Evolutionary conservation across 805 yeast species (phyloP), one percentile per base, ranked within the genome.

Genomic region (Suhomyces faveliae): DNA sequence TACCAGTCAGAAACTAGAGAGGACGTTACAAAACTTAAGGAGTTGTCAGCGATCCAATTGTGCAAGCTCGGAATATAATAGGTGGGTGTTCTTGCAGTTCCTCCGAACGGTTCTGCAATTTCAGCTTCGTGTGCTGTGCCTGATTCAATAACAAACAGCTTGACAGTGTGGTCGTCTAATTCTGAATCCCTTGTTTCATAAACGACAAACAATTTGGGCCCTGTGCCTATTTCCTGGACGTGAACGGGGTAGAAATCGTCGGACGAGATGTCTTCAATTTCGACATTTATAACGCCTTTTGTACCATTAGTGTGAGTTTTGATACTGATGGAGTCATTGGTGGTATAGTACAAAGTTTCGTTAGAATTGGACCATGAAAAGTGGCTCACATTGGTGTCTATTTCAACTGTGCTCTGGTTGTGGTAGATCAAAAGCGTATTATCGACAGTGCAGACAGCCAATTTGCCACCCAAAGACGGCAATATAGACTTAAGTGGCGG

Each of bases 1-100:
- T 21, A 33, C 49, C 53, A 46, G 25, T 53, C 96, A 2, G 87
- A 74, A 0, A 94, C 80, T 20, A 81, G 74, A 0, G 90, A 78
- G 1, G 85, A 78, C 1, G 87, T 78, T 0, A 85, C 50, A 17
- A 89, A 60, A 4, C 51, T 68, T 59, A 51, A 60, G 43, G 21
- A 61, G 49, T 37, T 37, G 3, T 51, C 55, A 4, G 59, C 51
- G 5, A 74, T 61, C 77, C 88, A 76, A 15, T 69, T 56, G 19
- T 62, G 54, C 8, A 84, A 56, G 2, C 55, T 45, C 3, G 68
- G 60, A 0, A 71, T 48, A 57, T 84, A 85, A 40, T 73, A 72
- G 2, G 74, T 56, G 2, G 79, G 74, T 35, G 61, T 60, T 55
- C 89, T 41, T 21, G 40, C 51, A 3, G 47, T 41, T 29, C 44